Evolutionary conservation across 495 filamentous ascomycete genomes (phyloP), one percentile per base, ranked within the genome.

Genomic region (Xylaria flabelliformis): DNA sequence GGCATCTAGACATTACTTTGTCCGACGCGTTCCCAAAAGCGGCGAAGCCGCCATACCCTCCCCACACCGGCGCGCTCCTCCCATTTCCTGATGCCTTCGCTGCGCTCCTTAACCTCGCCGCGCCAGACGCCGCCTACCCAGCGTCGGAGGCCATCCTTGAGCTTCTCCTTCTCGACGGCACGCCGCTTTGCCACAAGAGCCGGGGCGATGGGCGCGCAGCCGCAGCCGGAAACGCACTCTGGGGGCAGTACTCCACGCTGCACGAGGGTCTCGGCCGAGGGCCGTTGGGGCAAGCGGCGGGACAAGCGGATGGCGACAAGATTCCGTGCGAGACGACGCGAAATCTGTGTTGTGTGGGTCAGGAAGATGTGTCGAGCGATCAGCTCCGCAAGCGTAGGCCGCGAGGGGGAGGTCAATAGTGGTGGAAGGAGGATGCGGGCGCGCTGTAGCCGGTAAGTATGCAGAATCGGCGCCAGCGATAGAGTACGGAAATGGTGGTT

Each of bases 361-460:
- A 90, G 70, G 79, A 89, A 88, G 77, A 91, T 90, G 73, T 79
- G 83, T n/a, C 86, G 82, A 2, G 78, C 77, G 58, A 86, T 85
- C 26, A 88, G 84, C 42, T 86, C 82, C 9, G 83, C 66, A 2
- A 89, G 83, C 19, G 87, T 82, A 7, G 89, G 89, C 10, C 89
- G 86, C 13, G 78, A 78, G 8, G 84, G 83, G 10, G 85, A 85
- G 46, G 79, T 74, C 29, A 90, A 81, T 53, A 84, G 79, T 39
- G 83, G 82, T 4, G 82, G 80, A 21, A 91, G 85, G 1, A 78
- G 72, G 24, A 78, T 39, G 58, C 87, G 86, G 51, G 82, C 84
- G 69, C 77, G 82, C 67, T 84, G 85, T 32, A 91, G 85, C 65
- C 89, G 89, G 70, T 81, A 80, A 56, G 75, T 77, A 75, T 90